These are phyloP conservation scores for Tephrocybe rancida DNA, from an alignment of 768 basidiomycete genomes.

Conservation along the genomic window DNA sequence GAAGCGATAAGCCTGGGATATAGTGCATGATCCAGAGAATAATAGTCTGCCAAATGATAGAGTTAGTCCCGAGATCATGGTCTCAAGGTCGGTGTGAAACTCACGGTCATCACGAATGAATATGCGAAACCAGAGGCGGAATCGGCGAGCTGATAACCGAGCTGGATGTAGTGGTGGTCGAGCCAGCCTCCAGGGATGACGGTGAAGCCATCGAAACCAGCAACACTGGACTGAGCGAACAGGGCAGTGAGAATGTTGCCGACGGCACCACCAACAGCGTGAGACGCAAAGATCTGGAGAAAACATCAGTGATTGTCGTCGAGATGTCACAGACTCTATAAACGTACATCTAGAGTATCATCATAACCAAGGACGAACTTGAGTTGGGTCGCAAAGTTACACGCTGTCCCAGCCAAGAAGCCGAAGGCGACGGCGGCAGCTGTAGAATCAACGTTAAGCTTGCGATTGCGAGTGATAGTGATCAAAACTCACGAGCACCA, in stretches of 20 bases:
- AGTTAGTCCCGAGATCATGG: background rate
- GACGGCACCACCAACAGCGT: slow-evolving; percentile 75
- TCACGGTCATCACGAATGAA: slow-evolving; percentile 76
- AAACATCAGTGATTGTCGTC: background rate
- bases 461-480: background rate
- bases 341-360: slow-evolving; percentile 76
- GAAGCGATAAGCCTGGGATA: slow-evolving; percentile 79
- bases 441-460: slow-evolving; percentile 20
- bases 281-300: slow-evolving; percentile 84
- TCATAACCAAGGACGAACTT: slow-evolving; percentile 82
- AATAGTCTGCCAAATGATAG: slow-evolving; percentile 50
- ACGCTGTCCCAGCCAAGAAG: slow-evolving; percentile 77
- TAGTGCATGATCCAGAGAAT: slow-evolving; percentile 89
- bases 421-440: slow-evolving; percentile 88
- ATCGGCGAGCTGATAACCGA: slow-evolving; percentile 85
- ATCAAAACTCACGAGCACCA: slow-evolving; percentile 58
- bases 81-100: slow-evolving; percentile 21
- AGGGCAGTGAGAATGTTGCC: slow-evolving; percentile 86
- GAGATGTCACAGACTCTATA: background rate
- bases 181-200: slow-evolving; percentile 84
- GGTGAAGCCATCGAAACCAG: slow-evolving; percentile 76
- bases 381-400: slow-evolving; percentile 96
- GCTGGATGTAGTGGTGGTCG: slow-evolving; percentile 78
- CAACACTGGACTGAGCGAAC: slow-evolving; percentile 83
- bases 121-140: slow-evolving; percentile 66